Conservation (phyloP, 2,329 filamentous ascomycete species). For the Botrytis pseudocinerea region DNA sequence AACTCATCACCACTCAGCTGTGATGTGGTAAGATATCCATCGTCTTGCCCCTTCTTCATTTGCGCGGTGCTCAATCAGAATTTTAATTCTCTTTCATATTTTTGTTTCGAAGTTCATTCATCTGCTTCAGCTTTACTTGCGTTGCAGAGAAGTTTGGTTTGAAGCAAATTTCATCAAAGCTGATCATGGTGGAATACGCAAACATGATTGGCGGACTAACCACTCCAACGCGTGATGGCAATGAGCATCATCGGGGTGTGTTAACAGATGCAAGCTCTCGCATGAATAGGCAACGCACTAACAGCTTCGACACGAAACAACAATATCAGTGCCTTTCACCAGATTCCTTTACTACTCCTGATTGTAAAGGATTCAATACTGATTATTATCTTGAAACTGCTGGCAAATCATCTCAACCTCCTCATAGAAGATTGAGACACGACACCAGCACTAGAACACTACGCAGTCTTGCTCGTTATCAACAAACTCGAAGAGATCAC, state of each 20-base stretch:
- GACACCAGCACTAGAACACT: neutral
- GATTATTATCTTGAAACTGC: neutral
- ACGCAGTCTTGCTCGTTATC: neutral
- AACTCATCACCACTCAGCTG: neutral
- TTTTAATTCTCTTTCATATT: neutral
- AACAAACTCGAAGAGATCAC: neutral
- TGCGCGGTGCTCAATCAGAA: neutral
- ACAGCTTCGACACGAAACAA: neutral
- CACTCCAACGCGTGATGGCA: neutral
- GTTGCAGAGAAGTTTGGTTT: neutral
- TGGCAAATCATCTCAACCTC: neutral
- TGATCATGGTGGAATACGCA: neutral
- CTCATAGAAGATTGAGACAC: neutral
- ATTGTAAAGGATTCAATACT: neutral
- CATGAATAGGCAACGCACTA: slow-evolving; percentile 3
- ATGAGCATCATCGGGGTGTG: neutral
- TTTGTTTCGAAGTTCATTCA: neutral
- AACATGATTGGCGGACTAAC: neutral
- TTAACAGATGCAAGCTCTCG: slow-evolving; percentile 2
- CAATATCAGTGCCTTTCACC: neutral
- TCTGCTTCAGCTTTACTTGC: neutral
- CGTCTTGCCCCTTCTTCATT: neutral
- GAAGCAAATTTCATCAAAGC: neutral
- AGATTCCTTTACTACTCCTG: neutral
- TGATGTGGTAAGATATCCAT: neutral